These are phyloP conservation scores for Fusarium illudens DNA, from an alignment of 2,329 filamentous ascomycete genomes.

Conservation along the genomic window DNA sequence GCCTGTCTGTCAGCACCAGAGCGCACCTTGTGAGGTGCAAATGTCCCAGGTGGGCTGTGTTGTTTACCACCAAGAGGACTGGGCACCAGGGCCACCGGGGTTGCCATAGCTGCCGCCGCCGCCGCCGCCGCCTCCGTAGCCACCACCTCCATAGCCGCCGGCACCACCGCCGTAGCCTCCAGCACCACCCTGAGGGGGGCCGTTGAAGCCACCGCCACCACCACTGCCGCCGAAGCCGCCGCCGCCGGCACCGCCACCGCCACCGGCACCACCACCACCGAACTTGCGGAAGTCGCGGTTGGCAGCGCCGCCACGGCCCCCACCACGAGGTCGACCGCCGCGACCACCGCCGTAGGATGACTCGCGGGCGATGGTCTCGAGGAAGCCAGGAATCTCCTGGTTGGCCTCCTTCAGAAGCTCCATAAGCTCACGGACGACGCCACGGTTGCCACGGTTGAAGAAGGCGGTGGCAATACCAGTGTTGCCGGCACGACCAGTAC, in stretches of 20 bases:
- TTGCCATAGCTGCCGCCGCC: constrained; percentile 65
- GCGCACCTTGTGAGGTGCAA: constrained; percentile 27
- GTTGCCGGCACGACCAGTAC: constrained; percentile 99
- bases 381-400: constrained; percentile 92
- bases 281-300: constrained; percentile 93
- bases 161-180: constrained; percentile 55
- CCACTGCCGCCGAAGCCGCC: constrained; percentile 54
- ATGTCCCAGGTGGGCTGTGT: constrained; percentile 14
- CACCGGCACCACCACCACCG: constrained; percentile 63
- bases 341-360: constrained; percentile 81
- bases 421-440: constrained; percentile 93
- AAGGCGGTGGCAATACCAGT: constrained; percentile 98
- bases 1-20: constrained; percentile 30
- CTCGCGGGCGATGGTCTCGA: constrained; percentile 97
- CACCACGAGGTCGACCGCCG: constrained; percentile 62
- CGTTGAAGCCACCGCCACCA: constrained; percentile 47
- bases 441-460: constrained; percentile 99
- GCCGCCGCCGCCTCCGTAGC: constrained; percentile 63
- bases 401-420: constrained; percentile 99
- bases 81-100: constrained; percentile 73
- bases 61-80: constrained; percentile 74
- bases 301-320: constrained; percentile 73
- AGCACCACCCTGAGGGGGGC: constrained; percentile 45
- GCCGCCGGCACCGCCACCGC: constrained; percentile 54
- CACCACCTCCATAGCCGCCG: constrained; percentile 68